phyloP scores from a whole-genome alignment of 2,329 filamentous ascomycete species.

The Cylindrodendrum hubeiense region DNA sequence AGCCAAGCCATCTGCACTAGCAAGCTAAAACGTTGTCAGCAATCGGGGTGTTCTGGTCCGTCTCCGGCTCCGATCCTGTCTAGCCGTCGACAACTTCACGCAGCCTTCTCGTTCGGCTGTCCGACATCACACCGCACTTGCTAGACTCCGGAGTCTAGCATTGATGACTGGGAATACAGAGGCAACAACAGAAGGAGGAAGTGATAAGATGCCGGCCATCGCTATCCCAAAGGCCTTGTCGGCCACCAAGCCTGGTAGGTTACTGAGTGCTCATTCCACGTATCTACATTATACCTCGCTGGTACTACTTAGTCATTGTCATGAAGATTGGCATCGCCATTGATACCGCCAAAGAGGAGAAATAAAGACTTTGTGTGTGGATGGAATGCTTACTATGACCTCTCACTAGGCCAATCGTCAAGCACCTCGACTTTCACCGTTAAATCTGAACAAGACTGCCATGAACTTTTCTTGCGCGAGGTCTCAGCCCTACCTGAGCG shows the following conservation, averaged over 20 bases:
- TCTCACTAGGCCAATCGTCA: not conserved
- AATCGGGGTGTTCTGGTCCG: constrained; percentile 23
- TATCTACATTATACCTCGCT: not conserved
- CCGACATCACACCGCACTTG: not conserved
- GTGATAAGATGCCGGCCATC: constrained; percentile 7
- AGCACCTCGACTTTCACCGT: constrained; percentile 24
- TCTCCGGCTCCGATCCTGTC: not conserved
- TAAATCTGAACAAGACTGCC: constrained; percentile 44
- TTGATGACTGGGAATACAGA: constrained; percentile 1
- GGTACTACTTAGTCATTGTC: not conserved
- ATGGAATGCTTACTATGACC: not conserved
- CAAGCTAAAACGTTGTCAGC: constrained; percentile 10
- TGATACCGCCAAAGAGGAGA: not conserved
- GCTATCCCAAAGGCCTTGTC: constrained; percentile 20
- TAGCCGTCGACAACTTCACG: not conserved
- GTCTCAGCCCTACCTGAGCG: constrained; percentile 44
- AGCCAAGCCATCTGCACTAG: not conserved
- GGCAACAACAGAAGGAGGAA: not conserved
- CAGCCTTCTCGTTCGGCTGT: not conserved
- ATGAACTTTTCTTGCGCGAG: constrained; percentile 38
- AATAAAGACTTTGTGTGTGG: not conserved
- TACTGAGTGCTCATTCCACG: not conserved
- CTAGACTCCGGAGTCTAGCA: not conserved
- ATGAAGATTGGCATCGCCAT: not conserved
- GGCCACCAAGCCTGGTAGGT: constrained; percentile 11